A percentile compares a stretch with the other conserved stretches of the same genome.
Evolutionary conservation across 768 basidiomycete species (phyloP).

Genomic region (Tephrocybe sp.): DNA sequence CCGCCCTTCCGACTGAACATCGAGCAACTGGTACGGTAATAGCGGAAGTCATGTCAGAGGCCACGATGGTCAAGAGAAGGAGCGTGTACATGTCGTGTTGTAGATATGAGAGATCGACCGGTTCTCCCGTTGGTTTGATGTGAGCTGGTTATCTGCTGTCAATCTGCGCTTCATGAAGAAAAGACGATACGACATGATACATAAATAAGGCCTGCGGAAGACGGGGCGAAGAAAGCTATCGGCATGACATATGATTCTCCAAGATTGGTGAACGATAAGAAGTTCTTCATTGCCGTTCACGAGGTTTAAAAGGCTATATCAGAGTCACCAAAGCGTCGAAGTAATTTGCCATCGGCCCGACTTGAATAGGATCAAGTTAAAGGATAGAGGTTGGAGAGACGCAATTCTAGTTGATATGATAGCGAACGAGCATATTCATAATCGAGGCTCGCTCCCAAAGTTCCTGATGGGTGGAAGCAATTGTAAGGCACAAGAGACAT

Average conservation of each 20-base stretch:
- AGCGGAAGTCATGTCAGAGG: slow-evolving; percentile 1
- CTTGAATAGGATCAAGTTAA: no score
- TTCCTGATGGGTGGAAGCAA: no score
- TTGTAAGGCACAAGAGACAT: no score
- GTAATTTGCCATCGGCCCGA: no score
- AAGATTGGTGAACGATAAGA: slow-evolving; percentile 6
- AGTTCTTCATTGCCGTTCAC: background rate
- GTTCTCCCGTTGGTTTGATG: background rate
- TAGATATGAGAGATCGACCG: background rate
- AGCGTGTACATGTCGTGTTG: background rate
- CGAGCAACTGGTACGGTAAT: background rate
- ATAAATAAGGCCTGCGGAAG: background rate
- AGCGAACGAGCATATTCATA: no score
- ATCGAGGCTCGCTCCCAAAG: no score
- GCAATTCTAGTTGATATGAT: no score
- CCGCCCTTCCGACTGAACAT: background rate
- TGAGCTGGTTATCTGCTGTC: background rate
- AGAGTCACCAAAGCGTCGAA: background rate
- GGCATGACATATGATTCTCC: background rate
- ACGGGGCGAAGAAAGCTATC: background rate
- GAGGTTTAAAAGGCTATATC: background rate
- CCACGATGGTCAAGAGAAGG: background rate
- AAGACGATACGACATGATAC: background rate
- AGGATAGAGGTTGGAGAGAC: no score
- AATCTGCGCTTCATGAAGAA: background rate